Evolutionary conservation across 768 basidiomycete genomes (phyloP), one percentile per base, ranked within the genome.

Genomic region (Lactarius hengduanensis): DNA sequence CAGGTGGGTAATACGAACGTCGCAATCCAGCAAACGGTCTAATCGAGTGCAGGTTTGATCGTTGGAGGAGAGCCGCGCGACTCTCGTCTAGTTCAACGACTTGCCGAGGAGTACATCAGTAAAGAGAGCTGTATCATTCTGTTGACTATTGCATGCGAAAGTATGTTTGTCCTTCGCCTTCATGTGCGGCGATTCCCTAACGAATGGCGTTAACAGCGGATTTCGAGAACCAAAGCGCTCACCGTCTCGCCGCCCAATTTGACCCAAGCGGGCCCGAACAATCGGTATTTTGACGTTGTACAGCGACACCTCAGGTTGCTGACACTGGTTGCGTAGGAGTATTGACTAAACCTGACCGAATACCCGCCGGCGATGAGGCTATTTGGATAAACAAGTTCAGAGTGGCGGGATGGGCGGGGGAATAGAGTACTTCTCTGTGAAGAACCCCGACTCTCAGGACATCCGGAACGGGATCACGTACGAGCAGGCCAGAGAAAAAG

Each of bases 191-290:
- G 13, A 6, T 22, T 13, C 53, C 10, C 40, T 38, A 45, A n/a
- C 61, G 61, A 26, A 57, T 28, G 32, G 16, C 4, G 53, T 56
- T 41, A 13, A 11, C 62, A 92, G 91, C 89, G 60, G 90, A 93
- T 68, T 90, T 89, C 22, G 88, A 92, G 70, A 93, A 90, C 53
- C 90, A 92, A 73, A 87, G 86, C 0, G 90, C 90, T 0, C 85
- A 88, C 65, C 77, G 82, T n/a, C 76, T 92, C 0, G 84, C 88
- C 0, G 87, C 86, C 70, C 59, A 76, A 16, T 76, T 82, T 57
- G 90, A 92, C 67, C 84, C 86, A 0, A 76, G 83, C 1, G 89
- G 90, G 81, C 80, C 59, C 80, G 89, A 4, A 92, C 90, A 0
- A 87, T 92, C 18, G 90, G 91, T 89, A 67, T 11, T 81, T 70